Evolutionary conservation across 176 grass and related monocot species (phyloP).

Genomic region (Chloris gayana): DNA sequence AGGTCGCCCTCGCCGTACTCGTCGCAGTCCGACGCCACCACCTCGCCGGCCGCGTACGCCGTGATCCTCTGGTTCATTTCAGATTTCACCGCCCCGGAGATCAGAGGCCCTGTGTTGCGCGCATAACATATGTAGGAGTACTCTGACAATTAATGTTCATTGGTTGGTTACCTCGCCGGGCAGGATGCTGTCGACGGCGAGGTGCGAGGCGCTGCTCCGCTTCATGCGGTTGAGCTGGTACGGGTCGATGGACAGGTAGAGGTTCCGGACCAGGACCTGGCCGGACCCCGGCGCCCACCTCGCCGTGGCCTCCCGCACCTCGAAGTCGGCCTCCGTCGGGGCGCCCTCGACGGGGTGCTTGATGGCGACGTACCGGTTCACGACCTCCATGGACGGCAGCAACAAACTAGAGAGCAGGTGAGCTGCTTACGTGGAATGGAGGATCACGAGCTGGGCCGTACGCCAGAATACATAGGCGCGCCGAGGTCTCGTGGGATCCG

Average conservation of each 20-base stretch:
- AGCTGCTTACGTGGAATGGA: not conserved
- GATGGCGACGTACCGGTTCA: slow-evolving; percentile 41
- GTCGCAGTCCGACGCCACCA: slow-evolving; percentile 46
- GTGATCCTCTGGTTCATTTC: slow-evolving; percentile 43
- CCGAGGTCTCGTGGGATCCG: not conserved
- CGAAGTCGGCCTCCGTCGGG: slow-evolving; percentile 59
- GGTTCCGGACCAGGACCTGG: slow-evolving; percentile 54
- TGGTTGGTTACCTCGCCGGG: slow-evolving; percentile 41
- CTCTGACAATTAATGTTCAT: too few relatives aligned
- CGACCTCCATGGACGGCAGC: slow-evolving; percentile 42
- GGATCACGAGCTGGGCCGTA: not conserved
- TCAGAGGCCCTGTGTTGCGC: not conserved
- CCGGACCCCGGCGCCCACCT: slow-evolving; percentile 35
- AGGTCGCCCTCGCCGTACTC: slow-evolving; percentile 47
- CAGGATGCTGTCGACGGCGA: slow-evolving; percentile 25
- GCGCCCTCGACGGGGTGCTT: slow-evolving; percentile 47
- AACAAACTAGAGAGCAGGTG: not conserved
- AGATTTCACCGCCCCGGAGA: not conserved
- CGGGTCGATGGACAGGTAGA: slow-evolving; percentile 61
- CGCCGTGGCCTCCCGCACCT: slow-evolving; percentile 26
- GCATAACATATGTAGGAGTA: too few relatives aligned
- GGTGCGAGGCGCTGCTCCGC: slow-evolving; percentile 42
- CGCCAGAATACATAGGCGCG: not conserved
- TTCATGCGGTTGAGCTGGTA: slow-evolving; percentile 83
- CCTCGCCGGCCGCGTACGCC: slow-evolving; percentile 48